Evolutionary conservation across 768 basidiomycete species (phyloP).

Genomic region (Pleurotus tuber-regium): DNA sequence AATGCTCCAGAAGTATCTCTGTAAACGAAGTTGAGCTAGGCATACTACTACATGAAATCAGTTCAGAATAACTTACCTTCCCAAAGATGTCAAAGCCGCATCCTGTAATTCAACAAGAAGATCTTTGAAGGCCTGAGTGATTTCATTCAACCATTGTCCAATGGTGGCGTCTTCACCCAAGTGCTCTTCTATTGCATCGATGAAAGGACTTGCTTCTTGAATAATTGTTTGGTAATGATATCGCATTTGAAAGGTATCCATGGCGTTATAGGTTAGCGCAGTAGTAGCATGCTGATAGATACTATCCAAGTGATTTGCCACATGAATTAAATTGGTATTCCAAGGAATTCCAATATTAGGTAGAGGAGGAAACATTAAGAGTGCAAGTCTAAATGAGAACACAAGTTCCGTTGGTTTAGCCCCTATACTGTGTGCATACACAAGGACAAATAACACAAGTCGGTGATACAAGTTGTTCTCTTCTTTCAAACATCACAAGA

Average conservation of each 20-base stretch:
- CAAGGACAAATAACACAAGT: too few relatives aligned
- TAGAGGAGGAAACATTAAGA: background rate
- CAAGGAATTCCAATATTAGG: background rate
- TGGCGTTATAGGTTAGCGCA: background rate
- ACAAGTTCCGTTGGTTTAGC: too few relatives aligned
- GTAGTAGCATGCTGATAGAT: background rate
- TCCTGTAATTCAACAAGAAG: background rate
- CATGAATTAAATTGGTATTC: too few relatives aligned
- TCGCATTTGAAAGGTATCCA: background rate
- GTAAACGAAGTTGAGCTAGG: background rate
- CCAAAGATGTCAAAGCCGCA: background rate
- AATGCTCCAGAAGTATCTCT: background rate
- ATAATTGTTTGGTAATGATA: background rate
- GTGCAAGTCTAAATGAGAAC: background rate
- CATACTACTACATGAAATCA: background rate
- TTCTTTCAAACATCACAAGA: too few relatives aligned
- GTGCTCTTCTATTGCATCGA: background rate
- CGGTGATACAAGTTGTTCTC: too few relatives aligned
- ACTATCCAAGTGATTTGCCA: too few relatives aligned
- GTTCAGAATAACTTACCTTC: background rate
- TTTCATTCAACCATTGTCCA: background rate
- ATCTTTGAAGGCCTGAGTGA: background rate
- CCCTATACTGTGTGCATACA: too few relatives aligned
- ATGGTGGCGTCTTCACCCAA: background rate
- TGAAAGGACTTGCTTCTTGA: background rate